Conservation (phyloP, 495 filamentous ascomycete species). For the Trichoderma virens region DNA sequence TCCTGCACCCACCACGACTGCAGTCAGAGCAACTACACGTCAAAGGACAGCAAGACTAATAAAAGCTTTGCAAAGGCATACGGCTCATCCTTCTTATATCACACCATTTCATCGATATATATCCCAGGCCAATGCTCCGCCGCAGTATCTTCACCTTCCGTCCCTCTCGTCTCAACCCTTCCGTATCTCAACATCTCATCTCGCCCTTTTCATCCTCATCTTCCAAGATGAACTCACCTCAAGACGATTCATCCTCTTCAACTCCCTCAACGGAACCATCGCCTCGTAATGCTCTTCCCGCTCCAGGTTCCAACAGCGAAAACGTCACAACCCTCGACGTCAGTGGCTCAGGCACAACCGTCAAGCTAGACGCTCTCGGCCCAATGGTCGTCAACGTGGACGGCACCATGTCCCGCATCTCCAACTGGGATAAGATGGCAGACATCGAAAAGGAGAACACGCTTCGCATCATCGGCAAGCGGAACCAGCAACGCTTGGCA, state of each 20-base stretch:
- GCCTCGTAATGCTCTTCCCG: conserved; percentile 16
- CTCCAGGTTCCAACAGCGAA: conserved; percentile 14
- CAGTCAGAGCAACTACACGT: background rate
- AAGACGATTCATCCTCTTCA: background rate
- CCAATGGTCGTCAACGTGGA: conserved; percentile 63
- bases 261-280: conserved; percentile 6
- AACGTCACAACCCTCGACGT: conserved; percentile 34
- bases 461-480: conserved; percentile 51
- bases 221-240: background rate
- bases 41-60: background rate
- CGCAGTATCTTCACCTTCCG: background rate
- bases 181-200: conserved; percentile 8
- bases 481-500: conserved; percentile 55
- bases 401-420: conserved; percentile 55
- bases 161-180: background rate
- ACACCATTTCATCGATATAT: no score
- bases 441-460: conserved; percentile 55
- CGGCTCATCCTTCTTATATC: background rate
- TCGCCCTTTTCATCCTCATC: background rate
- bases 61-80: background rate
- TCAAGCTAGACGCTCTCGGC: conserved; percentile 52
- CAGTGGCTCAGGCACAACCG: conserved; percentile 38
- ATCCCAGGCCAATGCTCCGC: background rate
- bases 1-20: background rate
- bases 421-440: conserved; percentile 61